Conservation (phyloP, 495 filamentous ascomycete species). For the Podospora conica region DNA sequence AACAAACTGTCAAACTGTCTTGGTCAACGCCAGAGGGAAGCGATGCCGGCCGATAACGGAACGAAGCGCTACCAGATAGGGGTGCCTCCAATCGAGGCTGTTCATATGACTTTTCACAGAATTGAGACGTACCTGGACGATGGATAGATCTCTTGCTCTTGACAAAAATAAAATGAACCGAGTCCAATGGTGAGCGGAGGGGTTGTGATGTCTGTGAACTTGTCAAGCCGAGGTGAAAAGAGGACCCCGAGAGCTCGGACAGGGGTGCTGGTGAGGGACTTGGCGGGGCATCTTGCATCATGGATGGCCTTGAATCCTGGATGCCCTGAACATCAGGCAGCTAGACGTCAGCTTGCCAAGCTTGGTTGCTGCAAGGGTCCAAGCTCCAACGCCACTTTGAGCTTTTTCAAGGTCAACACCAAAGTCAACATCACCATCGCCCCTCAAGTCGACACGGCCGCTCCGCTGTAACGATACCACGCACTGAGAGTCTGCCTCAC, state of each 20-base stretch:
- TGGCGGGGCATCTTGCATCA: neutral
- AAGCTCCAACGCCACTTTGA: constrained; percentile 4
- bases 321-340: constrained; percentile 2
- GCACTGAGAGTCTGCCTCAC: too few species aligned
- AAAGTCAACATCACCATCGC: neutral
- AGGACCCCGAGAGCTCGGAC: neutral
- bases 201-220: neutral
- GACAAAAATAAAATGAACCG: neutral
- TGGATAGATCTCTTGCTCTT: neutral
- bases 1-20: neutral
- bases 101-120: neutral
- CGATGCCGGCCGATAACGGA: neutral
- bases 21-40: neutral
- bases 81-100: too few species aligned
- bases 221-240: neutral
- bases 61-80: too few species aligned
- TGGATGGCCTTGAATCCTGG: too few species aligned
- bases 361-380: neutral
- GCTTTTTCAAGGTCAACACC: neutral
- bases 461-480: too few species aligned
- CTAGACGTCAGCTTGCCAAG: neutral
- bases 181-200: neutral
- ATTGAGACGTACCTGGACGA: neutral
- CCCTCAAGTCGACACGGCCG: neutral
- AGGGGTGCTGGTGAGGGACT: neutral